Evolutionary conservation across 805 yeast species (phyloP).

Genomic region (Pichia paraexigua): DNA sequence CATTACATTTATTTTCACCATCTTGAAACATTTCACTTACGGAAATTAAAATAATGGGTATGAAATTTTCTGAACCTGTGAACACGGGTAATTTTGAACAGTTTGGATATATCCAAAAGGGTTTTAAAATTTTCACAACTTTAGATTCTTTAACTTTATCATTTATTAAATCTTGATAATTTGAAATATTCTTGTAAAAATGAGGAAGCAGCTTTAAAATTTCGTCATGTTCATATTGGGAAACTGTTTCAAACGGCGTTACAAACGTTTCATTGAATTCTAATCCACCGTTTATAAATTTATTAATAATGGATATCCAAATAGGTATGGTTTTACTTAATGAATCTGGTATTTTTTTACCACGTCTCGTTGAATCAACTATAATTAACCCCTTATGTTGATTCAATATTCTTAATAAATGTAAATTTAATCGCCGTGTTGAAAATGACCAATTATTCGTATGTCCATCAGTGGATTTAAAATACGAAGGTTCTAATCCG

Average conservation of each 20-base stretch:
- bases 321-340: constrained; percentile 81
- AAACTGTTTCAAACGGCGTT: constrained; percentile 45
- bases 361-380: constrained; percentile 81
- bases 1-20: constrained; percentile 40
- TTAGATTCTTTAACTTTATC: constrained; percentile 16
- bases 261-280: constrained; percentile 7
- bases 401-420: constrained; percentile 45
- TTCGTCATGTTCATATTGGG: constrained; percentile 46
- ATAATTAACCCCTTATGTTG: constrained; percentile 43
- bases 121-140: constrained; percentile 47
- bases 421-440: constrained; percentile 64
- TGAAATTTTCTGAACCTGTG: constrained; percentile 14
- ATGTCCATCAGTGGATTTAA: constrained; percentile 92
- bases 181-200: background rate
- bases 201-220: constrained; percentile 43
- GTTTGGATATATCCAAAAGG: constrained; percentile 65
- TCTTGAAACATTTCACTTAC: constrained; percentile 57
- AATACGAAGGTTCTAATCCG: constrained; percentile 47
- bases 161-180: constrained; percentile 9
- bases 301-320: constrained; percentile 79
- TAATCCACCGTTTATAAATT: constrained; percentile 35
- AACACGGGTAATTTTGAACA: constrained; percentile 8
- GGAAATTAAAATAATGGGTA: constrained; percentile 46
- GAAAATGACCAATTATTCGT: constrained; percentile 75
- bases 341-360: constrained; percentile 82